Base-by-base conservation (phyloP, 495 filamentous ascomycete genomes). In the Bathelium albidoporum region DNA sequence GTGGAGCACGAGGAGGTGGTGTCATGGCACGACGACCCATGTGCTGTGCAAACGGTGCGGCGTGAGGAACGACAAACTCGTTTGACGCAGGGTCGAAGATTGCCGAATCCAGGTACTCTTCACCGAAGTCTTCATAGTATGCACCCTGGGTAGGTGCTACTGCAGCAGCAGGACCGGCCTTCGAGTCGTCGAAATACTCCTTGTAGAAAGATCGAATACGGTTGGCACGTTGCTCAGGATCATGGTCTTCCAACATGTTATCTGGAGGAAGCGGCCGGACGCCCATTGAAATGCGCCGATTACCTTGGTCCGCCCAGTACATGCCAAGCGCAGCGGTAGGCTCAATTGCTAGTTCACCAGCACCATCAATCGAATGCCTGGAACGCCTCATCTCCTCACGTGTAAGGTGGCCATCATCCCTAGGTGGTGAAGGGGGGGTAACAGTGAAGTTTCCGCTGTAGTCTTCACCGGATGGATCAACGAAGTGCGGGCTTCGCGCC, bases 131-230 rank as follows among this genome's bases (percentile, higher is more conserved):
- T 66, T 90, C 85, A 62, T 87, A 86, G 70, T 90, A 88, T 67
- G 80, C 75, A 14, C 68, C 73, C 34, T 79, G 75, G 7, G 22
- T 52, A 71, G 73, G n/a, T 59, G 66, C 44, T 61, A 64, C 62
- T 14, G 76, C 77, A 31, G 65, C 62, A 16, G 76, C 77, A 31
- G 79, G 79, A 32, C 76, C 79, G 0, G 79, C 79, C 72, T 87
- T 89, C 22, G 82, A 85, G 28, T 96, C 92, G 61, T 98, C 94
- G 65, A 98, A 98, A 74, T 97, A 97, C 74, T 97, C 94, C 73
- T 96, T 96, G 78, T 98, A 98, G 78, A 98, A 98, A 28, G 95
- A 97, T 68, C 94, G 85, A 66, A 98, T 97, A 26, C 95, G 84
- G 76, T 96, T 97, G 65, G 94, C 94, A 72, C 94, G 85, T 75